Percentiles rank a stretch among this genome's conserved stretches.
Evolutionary conservation across 345 rosid genomes (phyloP).

Genomic region (Balakata baccata): DNA sequence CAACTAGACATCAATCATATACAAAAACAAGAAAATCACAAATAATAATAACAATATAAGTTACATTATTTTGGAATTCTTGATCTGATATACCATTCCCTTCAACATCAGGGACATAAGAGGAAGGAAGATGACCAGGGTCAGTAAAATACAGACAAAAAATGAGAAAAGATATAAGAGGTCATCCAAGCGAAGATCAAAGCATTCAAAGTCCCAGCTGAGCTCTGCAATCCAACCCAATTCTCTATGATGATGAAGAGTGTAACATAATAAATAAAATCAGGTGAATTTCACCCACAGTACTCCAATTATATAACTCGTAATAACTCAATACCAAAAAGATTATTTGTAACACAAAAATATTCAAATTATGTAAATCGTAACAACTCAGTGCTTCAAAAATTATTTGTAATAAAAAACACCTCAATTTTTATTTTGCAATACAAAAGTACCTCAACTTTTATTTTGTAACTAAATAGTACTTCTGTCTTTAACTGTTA

Average conservation of each 20-base stretch:
- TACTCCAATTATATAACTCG: too few species aligned
- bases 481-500: too few species aligned
- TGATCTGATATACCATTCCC: constrained; percentile 23
- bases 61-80: constrained; percentile 32
- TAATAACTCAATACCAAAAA: too few species aligned
- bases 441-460: too few species aligned
- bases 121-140: constrained; percentile 57
- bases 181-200: constrained; percentile 42
- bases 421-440: too few species aligned
- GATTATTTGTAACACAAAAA: too few species aligned
- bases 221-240: constrained; percentile 58
- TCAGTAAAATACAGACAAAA: constrained; percentile 43
- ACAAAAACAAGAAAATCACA: neutral
- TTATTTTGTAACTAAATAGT: too few species aligned
- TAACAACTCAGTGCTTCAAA: too few species aligned
- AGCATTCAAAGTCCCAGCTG: constrained; percentile 49
- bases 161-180: constrained; percentile 49
- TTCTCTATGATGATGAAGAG: constrained; percentile 50
- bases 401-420: too few species aligned
- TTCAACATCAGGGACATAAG: constrained; percentile 66
- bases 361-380: too few species aligned
- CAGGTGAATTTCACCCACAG: too few species aligned
- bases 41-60: neutral
- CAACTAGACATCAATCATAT: neutral
- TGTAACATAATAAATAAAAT: constrained; percentile 50